Conservation (phyloP, 2,329 filamentous ascomycete genomes). For the Fusarium bulbicola region DNA sequence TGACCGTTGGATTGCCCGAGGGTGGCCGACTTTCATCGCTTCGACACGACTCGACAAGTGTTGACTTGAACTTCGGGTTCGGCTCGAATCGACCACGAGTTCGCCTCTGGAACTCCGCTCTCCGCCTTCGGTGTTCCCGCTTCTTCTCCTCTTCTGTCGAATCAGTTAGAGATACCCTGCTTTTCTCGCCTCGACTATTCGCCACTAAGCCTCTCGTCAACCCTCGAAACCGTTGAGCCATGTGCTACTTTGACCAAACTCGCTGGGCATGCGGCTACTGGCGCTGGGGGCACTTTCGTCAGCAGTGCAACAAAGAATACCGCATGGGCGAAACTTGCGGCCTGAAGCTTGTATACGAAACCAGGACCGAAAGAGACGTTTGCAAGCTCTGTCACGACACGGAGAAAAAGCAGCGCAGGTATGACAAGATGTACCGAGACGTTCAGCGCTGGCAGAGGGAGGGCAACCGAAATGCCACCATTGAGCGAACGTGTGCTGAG, state of each 20-base stretch:
- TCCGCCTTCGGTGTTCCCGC: slow-evolving; percentile 24
- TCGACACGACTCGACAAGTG: slow-evolving; percentile 15
- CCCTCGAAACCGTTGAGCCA: slow-evolving; percentile 53
- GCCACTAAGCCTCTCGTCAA: slow-evolving; percentile 21
- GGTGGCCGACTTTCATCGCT: slow-evolving; percentile 1
- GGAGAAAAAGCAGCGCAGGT: slow-evolving; percentile 81
- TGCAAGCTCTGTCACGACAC: slow-evolving; percentile 92
- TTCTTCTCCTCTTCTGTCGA: slow-evolving; percentile 27
- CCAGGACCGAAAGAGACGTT: slow-evolving; percentile 67
- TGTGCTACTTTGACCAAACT: slow-evolving; percentile 98
- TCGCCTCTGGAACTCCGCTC: slow-evolving; percentile 29
- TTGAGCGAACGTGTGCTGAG: slow-evolving; percentile 75
- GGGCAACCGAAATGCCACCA: slow-evolving; percentile 76
- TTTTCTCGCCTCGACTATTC: slow-evolving; percentile 7
- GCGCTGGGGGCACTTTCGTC: slow-evolving; percentile 93
- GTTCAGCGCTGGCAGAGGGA: slow-evolving; percentile 81
- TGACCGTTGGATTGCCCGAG: slow-evolving; percentile 4
- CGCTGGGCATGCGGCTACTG: slow-evolving; percentile 87
- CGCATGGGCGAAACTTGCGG: slow-evolving; percentile 96
- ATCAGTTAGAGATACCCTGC: slow-evolving; percentile 10
- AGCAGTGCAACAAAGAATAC: slow-evolving; percentile 94
- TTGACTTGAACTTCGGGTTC: slow-evolving; percentile 25
- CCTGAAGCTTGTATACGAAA: slow-evolving; percentile 86
- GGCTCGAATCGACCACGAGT: slow-evolving; percentile 29
- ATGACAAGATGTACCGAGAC: slow-evolving; percentile 77